A percentile compares a stretch with the other conserved stretches of the same genome.
phyloP scores from a whole-genome alignment of 176 grass and related monocot genomes.

The Secale cereale region DNA sequence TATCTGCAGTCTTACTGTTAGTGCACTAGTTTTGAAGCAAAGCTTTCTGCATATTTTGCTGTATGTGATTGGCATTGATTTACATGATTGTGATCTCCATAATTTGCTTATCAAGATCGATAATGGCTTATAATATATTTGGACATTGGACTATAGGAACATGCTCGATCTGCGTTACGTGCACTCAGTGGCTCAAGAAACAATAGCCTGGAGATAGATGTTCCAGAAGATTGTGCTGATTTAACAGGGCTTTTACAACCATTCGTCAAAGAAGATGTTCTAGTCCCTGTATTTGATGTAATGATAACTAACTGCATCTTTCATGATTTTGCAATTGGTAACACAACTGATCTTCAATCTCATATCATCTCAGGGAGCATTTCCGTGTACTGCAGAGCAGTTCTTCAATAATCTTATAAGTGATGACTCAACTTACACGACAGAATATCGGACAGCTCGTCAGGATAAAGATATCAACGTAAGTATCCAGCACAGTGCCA shows the following conservation, averaged over 20 bases:
- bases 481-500: constrained; percentile 35
- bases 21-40: constrained; percentile 11
- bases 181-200: constrained; percentile 81
- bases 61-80: neutral
- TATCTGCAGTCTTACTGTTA: constrained; percentile 42
- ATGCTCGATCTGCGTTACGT: constrained; percentile 77
- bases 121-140: neutral
- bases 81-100: neutral
- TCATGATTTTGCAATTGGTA: constrained; percentile 17
- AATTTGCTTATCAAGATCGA: constrained; percentile 3
- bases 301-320: constrained; percentile 12
- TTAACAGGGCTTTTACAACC: constrained; percentile 61
- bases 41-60: neutral
- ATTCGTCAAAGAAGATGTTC: constrained; percentile 96
- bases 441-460: constrained; percentile 70
- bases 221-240: constrained; percentile 66
- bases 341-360: neutral
- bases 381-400: constrained; percentile 84
- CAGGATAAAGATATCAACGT: constrained; percentile 91
- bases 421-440: constrained; percentile 71
- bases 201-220: constrained; percentile 45
- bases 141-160: constrained; percentile 55
- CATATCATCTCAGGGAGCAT: constrained; percentile 67
- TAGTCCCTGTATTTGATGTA: constrained; percentile 81
- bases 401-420: constrained; percentile 70